Base-by-base conservation (phyloP, 257 asterid genomes). In the Apocynum venetum region DNA sequence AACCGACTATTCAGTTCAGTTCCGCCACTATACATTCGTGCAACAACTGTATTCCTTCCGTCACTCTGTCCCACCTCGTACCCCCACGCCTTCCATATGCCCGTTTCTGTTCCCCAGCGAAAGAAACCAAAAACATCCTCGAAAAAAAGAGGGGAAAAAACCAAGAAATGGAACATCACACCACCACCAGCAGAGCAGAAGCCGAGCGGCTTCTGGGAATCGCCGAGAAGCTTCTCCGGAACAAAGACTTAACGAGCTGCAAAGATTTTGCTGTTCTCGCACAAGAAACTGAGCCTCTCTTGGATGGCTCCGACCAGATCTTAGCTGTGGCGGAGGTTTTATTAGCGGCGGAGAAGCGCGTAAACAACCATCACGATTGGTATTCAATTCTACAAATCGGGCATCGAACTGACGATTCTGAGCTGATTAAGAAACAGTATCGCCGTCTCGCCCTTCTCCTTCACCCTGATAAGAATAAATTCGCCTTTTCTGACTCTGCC, bases 251-350 rank as follows among this genome's bases (percentile, higher is more conserved):
- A 43, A 72, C 85, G 79, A 89, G 93, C 46, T 89, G 87, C 78
- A 82, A 91, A 40, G 97, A 94, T 40, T 94, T 94, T 83, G 97
- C 97, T 8, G 81, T 88, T 75, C 59, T 94, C 19, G 97, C 98
- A 0, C 97, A 89, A 81, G 98, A 94, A 79, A 89, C 97, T 38
- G 98, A 94, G 78, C 98, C 98, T 2, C 84, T 94, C 0, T 84
- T 94, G 51, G 98, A 94, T 19, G 98, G 98, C 61, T 85, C 97
- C 74, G 98, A 94, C 9, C 98, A 94, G 94, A 91, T 94, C 96
- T 77, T 92, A 43, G 97, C 97, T 71, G 91, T 92, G 0, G 90
- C 93, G 52, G 96, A 94, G 66, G 98, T 94, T 65, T 91, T 88
- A 31, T 74, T 87, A 35, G 93, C 97, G 70, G 78, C 94, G 41